Conservation (phyloP, 306 rosid genomes). For the apple (Malus domestica) region DNA sequence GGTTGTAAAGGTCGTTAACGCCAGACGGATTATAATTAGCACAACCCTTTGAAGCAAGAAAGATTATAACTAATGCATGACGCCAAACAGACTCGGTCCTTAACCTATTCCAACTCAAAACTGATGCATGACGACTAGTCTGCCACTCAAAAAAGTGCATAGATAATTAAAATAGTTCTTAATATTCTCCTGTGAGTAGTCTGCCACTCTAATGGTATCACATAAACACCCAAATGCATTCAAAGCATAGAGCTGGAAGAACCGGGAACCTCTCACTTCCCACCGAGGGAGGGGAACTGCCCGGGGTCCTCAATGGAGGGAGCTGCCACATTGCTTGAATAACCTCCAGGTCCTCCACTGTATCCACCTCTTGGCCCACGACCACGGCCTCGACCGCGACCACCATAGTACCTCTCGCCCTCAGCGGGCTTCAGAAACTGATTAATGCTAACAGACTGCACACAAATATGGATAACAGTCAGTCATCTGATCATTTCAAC, state of each 20-base stretch:
- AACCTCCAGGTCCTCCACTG: slow-evolving; percentile 33
- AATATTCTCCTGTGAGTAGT: slow-evolving; percentile 16
- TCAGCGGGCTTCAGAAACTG: slow-evolving; percentile 93
- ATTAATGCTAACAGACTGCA: slow-evolving; percentile 74
- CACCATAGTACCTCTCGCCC: slow-evolving; percentile 66
- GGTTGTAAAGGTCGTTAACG: too few relatives aligned
- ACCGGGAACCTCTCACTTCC: slow-evolving; percentile 47
- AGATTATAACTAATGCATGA: background rate
- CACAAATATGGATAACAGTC: background rate
- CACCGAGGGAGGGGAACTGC: slow-evolving; percentile 85
- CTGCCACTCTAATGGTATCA: slow-evolving; percentile 24
- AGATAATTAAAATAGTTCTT: slow-evolving; percentile 24
- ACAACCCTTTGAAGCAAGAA: background rate
- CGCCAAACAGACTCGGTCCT: background rate
- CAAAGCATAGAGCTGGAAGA: slow-evolving; percentile 5
- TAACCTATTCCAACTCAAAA: slow-evolving; percentile 40
- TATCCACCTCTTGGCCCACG: slow-evolving; percentile 75
- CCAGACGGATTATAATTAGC: background rate
- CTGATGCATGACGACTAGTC: slow-evolving; percentile 44
- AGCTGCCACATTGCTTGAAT: slow-evolving; percentile 35
- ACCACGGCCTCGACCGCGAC: slow-evolving; percentile 80
- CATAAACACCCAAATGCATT: slow-evolving; percentile 15
- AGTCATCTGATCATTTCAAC: background rate
- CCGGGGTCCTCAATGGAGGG: slow-evolving; percentile 82
- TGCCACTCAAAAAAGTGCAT: slow-evolving; percentile 25